These are phyloP conservation scores for Aspergillus texensis DNA, from an alignment of 2,329 filamentous ascomycete species.

Conservation along the genomic window DNA sequence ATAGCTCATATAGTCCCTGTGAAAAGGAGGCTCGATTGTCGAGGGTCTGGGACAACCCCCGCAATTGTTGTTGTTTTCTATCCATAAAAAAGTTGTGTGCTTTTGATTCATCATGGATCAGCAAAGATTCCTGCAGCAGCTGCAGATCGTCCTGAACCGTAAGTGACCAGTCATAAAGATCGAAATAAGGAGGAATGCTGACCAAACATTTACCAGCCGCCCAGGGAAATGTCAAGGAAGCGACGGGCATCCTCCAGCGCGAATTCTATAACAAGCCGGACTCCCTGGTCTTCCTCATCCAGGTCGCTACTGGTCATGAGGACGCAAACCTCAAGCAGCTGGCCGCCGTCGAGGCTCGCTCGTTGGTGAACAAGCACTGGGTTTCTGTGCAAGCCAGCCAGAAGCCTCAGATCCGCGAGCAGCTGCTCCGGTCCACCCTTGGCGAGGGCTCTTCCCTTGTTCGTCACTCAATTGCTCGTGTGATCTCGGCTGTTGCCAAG, in stretches of 20 bases:
- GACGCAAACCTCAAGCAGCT: slow-evolving; percentile 77
- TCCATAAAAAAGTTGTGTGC: slow-evolving; percentile 1
- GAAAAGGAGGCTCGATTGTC: slow-evolving; percentile 18
- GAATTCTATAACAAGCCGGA: slow-evolving; percentile 87
- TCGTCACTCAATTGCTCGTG: slow-evolving; percentile 82
- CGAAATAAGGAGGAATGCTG: slow-evolving; percentile 13
- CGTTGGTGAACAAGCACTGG: slow-evolving; percentile 87
- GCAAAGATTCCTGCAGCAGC: slow-evolving; percentile 80
- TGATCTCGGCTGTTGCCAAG: slow-evolving; percentile 84
- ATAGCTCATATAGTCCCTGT: slow-evolving; percentile 30
- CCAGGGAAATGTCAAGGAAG: slow-evolving; percentile 85
- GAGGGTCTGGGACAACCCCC: slow-evolving; percentile 22
- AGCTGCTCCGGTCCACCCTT: slow-evolving; percentile 81
- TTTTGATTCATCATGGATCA: slow-evolving; percentile 65
- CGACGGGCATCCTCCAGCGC: slow-evolving; percentile 87
- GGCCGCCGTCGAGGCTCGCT: slow-evolving; percentile 85
- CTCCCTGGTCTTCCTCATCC: slow-evolving; percentile 81
- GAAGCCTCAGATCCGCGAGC: slow-evolving; percentile 77
- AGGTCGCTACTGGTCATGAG: slow-evolving; percentile 81
- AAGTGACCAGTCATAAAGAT: slow-evolving; percentile 45
- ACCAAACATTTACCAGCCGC: slow-evolving; percentile 63
- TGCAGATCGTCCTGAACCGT: slow-evolving; percentile 87
- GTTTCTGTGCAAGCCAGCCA: slow-evolving; percentile 69
- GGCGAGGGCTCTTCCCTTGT: slow-evolving; percentile 76
- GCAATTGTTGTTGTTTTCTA: slow-evolving; percentile 11